Evolutionary conservation across 768 basidiomycete species (phyloP), one percentile per base, ranked within the genome.

Genomic region (Mycena albidolilacea): DNA sequence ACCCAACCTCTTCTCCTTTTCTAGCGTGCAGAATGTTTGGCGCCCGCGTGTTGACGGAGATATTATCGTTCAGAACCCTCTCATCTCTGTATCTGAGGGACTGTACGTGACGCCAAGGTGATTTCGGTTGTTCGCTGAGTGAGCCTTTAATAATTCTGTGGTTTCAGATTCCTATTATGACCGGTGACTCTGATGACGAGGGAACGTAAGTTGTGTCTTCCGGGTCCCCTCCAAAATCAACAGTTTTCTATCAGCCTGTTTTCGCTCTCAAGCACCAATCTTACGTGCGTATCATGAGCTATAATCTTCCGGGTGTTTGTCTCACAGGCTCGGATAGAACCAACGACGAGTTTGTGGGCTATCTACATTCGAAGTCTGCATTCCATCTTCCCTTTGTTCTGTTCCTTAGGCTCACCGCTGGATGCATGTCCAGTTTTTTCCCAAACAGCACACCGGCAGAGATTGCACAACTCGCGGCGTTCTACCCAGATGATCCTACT

Each of bases 11-110:
- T 79, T 85, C 57, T 65, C 80, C 0, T 83, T 81, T 72, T 66
- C 78, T 66, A 80, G 80, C 23, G 63, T 84, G 46, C 69, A 69
- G 0, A 69, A 82, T 44, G 79, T 82, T 0, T 87, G 84, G 84
- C 54, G 77, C 14, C 87, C 86, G 7, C 78, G 82, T 11, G 81
- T 84, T 1, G 87, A 88, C 59, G 85, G 84, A 0, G 75, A 79
- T 0, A 83, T 88, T 69, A 52, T 88, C 21, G 75, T 76, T 4
- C 81, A 79, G 2, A 68, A 79, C 46, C 85, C 85, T 0, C 76
- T 81, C 38, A 57, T 70, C 8, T 78, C 84, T 1, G 78, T 87
- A 0, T 70, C 77, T 48, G 73, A 80, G n/a, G 85, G 86, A 12
- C 76, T 73, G 17, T 80, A 84, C 15, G n/a, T n/a, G n/a, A n/a